These are phyloP conservation scores for Urtica urens DNA, from an alignment of 306 rosid species.

Conservation along the genomic window DNA sequence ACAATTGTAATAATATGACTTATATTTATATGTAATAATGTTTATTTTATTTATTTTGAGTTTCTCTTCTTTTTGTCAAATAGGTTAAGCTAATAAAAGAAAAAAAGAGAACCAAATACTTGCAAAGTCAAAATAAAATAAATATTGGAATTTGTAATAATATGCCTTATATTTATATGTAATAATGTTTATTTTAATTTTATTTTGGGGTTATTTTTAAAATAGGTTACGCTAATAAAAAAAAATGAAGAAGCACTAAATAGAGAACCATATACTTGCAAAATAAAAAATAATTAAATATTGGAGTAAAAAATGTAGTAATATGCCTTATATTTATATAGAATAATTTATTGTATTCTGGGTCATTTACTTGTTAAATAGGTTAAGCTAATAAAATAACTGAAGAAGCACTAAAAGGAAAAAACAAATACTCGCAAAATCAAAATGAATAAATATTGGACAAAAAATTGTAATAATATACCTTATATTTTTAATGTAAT, in stretches of 20 bases:
- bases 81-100: slow-evolving; percentile 7
- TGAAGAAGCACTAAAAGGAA: not conserved
- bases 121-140: no score
- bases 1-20: not conserved
- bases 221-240: slow-evolving; percentile 16
- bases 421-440: no score
- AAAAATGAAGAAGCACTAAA: no score
- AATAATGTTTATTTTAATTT: not conserved
- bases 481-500: slow-evolving; percentile 8
- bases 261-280: no score
- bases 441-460: not conserved
- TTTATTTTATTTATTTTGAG: no score
- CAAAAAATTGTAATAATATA: not conserved
- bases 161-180: slow-evolving; percentile 6
- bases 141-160: not conserved
- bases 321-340: slow-evolving; percentile 7
- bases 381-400: no score
- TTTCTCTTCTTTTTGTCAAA: slow-evolving; percentile 6
- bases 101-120: not conserved
- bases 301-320: not conserved
- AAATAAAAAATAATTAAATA: not conserved
- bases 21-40: slow-evolving; percentile 6
- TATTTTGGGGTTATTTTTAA: no score
- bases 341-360: no score
- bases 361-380: no score